Percentiles rank a stretch among this genome's conserved stretches.
These are phyloP conservation scores for Pseudognaphalium luteoalbum DNA, from an alignment of 129 eudicot species.

Conservation along the genomic window DNA sequence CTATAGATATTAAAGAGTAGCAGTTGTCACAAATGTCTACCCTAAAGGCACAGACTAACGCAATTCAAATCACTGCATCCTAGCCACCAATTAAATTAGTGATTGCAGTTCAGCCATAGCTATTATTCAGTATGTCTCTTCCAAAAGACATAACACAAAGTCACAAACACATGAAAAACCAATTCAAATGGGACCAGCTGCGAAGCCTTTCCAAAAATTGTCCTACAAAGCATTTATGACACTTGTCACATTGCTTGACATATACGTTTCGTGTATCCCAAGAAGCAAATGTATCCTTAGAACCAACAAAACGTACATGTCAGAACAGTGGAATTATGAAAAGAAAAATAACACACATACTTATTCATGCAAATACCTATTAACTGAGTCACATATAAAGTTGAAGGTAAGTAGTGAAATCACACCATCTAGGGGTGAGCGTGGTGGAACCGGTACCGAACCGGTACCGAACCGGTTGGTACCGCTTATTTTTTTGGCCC, in stretches of 20 bases:
- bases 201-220: background rate
- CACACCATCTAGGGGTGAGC: too few species aligned
- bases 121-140: background rate
- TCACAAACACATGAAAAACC: background rate
- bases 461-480: too few species aligned
- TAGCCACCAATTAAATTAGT: background rate
- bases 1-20: slow-evolving; percentile 7
- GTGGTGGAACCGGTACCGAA: too few species aligned
- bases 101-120: background rate
- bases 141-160: background rate
- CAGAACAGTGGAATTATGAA: background rate
- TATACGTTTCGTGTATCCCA: background rate
- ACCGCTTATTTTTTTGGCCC: too few species aligned
- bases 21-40: background rate
- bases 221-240: background rate
- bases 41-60: slow-evolving; percentile 3
- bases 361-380: background rate
- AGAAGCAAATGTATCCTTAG: background rate
- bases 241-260: background rate
- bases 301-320: background rate
- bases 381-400: background rate
- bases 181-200: background rate
- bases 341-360: background rate
- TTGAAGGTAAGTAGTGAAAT: background rate
- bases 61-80: background rate